These are phyloP conservation scores for Trichothecium roseum DNA, from an alignment of 2,329 filamentous ascomycete species.

Conservation along the genomic window DNA sequence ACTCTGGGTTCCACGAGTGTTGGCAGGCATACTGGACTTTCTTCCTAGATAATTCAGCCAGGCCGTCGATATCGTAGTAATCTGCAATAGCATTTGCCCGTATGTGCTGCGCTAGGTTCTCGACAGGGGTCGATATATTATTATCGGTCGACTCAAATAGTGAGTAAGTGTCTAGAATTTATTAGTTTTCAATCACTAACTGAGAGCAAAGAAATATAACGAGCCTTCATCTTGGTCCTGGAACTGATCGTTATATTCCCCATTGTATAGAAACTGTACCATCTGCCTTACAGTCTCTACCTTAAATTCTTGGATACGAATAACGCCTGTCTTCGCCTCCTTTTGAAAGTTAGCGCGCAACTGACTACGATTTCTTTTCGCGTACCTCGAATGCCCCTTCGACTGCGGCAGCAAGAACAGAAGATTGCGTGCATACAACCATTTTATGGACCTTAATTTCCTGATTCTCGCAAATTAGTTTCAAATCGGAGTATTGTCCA, in stretches of 20 bases:
- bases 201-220: too few relatives aligned
- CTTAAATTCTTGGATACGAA: constrained; percentile 9
- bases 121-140: too few relatives aligned
- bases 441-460: constrained; percentile 12
- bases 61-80: constrained; percentile 9
- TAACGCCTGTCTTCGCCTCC: constrained; percentile 7
- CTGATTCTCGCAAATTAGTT: constrained; percentile 7
- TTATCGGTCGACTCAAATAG: too few relatives aligned
- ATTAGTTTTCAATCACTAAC: too few relatives aligned
- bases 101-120: constrained; percentile 9
- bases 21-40: constrained; percentile 5
- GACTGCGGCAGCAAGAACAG: constrained; percentile 8
- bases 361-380: background rate
- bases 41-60: constrained; percentile 6
- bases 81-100: constrained; percentile 12
- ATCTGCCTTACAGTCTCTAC: constrained; percentile 8
- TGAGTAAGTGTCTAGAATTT: too few relatives aligned
- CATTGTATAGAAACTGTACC: constrained; percentile 11
- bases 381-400: constrained; percentile 7
- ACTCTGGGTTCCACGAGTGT: background rate
- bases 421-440: constrained; percentile 10
- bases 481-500: constrained; percentile 11
- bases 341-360: too few relatives aligned
- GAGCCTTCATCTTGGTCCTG: too few relatives aligned
- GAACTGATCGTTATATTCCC: constrained; percentile 7